Evolutionary conservation across 805 yeast genomes (phyloP), one percentile per base, ranked within the genome.

Genomic region (Candida loeiensis): DNA sequence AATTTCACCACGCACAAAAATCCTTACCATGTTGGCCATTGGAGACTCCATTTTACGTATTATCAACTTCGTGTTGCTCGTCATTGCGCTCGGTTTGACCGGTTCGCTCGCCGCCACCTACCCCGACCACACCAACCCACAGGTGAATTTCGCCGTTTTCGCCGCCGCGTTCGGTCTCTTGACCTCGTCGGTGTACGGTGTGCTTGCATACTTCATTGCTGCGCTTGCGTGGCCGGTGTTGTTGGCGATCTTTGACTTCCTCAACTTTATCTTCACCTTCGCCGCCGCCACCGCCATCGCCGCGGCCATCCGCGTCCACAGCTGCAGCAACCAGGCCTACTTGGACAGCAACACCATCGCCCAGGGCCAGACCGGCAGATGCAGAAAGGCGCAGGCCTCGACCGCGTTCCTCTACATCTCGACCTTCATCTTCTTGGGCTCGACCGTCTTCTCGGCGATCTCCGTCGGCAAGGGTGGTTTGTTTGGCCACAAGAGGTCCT

Each of bases 211-310:
- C 71, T 80, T 93, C 54, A 56, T 87, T 51, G 78, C 80, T 45
- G 80, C 80, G 54, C 73, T 91, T 46, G 95, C 95, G 31, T 85
- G 95, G 84, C 98, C 98, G 51, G 64, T 86, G 37, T 63, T 90
- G 52, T 64, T 87, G 59, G 79, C 83, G 44, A 54, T 70, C 41
- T 70, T 87, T 59, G 99, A 93, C 74, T 82, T 88, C 71, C 73
- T 93, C 67, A 89, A 89, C 77, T 68, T 80, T 54, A 85, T 90
- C 53, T 93, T 93, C 81, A 81, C 96, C 42, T 87, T 93, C 64
- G 80, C 98, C 36, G 98, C 87, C 50, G 98, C 90, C 56, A 80
- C 95, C 44, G 96, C 96, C 39, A 73, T 93, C 59, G 98, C 98
- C 39, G 95, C 87, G 45, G 95, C 81, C 56, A 80, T 85, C 59